A percentile compares a stretch with the other conserved stretches of the same genome.
phyloP scores from a whole-genome alignment of 2,329 filamentous ascomycete genomes.

The Hymenoscyphus albidus region DNA sequence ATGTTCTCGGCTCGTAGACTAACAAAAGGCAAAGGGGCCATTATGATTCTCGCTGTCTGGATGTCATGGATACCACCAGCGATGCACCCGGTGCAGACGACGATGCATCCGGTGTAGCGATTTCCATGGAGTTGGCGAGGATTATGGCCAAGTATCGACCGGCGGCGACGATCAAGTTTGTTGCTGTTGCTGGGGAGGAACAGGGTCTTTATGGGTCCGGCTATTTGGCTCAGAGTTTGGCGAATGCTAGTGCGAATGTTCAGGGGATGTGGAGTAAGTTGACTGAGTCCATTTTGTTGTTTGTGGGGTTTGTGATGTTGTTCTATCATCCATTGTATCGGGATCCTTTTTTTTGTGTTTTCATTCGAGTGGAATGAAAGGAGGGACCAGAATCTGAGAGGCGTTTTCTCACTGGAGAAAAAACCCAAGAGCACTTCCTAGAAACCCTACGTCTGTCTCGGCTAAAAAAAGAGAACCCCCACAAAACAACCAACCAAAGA shows the following conservation, averaged over 20 bases:
- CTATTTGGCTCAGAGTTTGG: constrained; percentile 50
- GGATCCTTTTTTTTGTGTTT: no score
- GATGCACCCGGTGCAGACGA: constrained; percentile 56
- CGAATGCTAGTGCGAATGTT: constrained; percentile 49
- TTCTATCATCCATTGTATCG: no score
- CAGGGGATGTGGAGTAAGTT: constrained; percentile 50
- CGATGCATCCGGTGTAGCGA: constrained; percentile 52
- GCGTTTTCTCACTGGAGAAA: no score
- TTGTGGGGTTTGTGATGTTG: not conserved
- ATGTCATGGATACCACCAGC: constrained; percentile 47
- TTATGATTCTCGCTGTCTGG: constrained; percentile 48
- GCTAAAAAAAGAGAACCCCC: no score
- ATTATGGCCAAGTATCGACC: constrained; percentile 46
- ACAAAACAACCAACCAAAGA: not conserved
- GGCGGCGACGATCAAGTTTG: constrained; percentile 52
- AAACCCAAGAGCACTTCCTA: no score
- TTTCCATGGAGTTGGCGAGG: constrained; percentile 53
- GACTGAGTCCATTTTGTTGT: not conserved
- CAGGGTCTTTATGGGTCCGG: constrained; percentile 50
- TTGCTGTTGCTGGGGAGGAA: constrained; percentile 55
- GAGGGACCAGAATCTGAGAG: no score
- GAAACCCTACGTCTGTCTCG: no score
- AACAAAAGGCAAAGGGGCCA: no score
- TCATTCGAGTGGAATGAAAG: no score
- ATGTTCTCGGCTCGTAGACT: no score